Evolutionary conservation across 129 eudicot genomes (phyloP), one percentile per base, ranked within the genome.

Genomic region (Calendula officinalis): DNA sequence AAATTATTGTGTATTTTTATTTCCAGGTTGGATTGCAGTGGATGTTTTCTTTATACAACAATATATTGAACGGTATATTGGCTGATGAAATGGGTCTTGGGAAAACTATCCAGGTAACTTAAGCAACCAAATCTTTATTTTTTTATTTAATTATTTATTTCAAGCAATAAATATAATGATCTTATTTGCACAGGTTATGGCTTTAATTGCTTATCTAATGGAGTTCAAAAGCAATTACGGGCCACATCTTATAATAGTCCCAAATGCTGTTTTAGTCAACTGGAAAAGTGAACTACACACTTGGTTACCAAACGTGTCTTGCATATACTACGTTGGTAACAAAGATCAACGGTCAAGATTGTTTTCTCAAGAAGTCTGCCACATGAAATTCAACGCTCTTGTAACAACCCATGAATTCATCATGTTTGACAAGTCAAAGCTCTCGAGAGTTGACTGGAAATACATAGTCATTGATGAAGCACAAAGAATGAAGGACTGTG

Each of bases 171-270:
- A 36, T 13, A 7, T 48, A 8, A 33, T 17, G 4, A 48, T 49
- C 56, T 10, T 65, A 36, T 36, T 46, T 72, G 27, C 36, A 22
- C 85, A 92, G 96, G 99, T 92, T 67, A 92, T 92, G 99, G 81
- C 99, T 16, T 80, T 92, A 74, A 92, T 92, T 80, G 99, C 99
- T 75, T 88, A 92, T 73, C 74, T 92, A 62, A 92, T 92, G 99
- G 99, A 92, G 80, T 92, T 78, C 70, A 92, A 92, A 86, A 89
- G 96, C 50, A 88, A 92, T 66, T 88, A 92, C 86, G 99, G 99
- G 9, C 99, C 99, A 47, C 99, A 92, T 83, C 96, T 92, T 50
- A 92, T 92, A 64, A 92, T 92, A 47, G 99, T 92, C 58, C 99
- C 99, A 17, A 92, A 92, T 85, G 99, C 99, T 62, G 99, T 92